phyloP scores from a whole-genome alignment of 2,329 filamentous ascomycete genomes.

The Colletotrichum gigasporum region DNA sequence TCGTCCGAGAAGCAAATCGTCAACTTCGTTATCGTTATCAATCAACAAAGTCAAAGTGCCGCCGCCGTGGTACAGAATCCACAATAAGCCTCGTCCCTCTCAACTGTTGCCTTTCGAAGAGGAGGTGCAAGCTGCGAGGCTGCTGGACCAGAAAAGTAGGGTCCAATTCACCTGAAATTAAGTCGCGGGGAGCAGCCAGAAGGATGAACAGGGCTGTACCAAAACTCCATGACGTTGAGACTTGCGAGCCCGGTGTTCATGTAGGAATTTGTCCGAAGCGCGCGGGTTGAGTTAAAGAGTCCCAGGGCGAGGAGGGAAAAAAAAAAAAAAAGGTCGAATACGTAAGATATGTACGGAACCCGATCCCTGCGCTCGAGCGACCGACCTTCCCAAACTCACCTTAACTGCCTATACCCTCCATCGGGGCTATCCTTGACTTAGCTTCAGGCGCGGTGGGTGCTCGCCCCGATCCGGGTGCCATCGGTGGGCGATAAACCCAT shows the following conservation, averaged over 20 bases:
- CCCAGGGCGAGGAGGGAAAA: no score
- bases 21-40: constrained; percentile 15
- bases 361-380: constrained; percentile 27
- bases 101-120: background rate
- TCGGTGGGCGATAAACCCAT: constrained; percentile 29
- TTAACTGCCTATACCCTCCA: constrained; percentile 24
- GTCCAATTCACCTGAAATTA: constrained; percentile 11
- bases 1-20: background rate
- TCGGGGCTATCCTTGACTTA: constrained; percentile 32
- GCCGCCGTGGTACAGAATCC: background rate
- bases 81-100: background rate
- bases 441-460: constrained; percentile 26
- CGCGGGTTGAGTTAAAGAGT: constrained; percentile 25
- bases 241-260: background rate
- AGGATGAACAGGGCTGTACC: background rate
- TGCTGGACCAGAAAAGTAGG: background rate
- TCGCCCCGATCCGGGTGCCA: constrained; percentile 11
- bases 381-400: constrained; percentile 27
- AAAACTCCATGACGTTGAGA: constrained; percentile 29
- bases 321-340: constrained; percentile 24
- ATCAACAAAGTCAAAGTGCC: background rate
- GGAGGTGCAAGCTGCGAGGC: background rate
- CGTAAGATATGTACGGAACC: constrained; percentile 30
- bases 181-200: constrained; percentile 15
- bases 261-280: constrained; percentile 20